Base-by-base conservation (phyloP, 2,329 filamentous ascomycete genomes). In the Bipolaris zeicola region DNA sequence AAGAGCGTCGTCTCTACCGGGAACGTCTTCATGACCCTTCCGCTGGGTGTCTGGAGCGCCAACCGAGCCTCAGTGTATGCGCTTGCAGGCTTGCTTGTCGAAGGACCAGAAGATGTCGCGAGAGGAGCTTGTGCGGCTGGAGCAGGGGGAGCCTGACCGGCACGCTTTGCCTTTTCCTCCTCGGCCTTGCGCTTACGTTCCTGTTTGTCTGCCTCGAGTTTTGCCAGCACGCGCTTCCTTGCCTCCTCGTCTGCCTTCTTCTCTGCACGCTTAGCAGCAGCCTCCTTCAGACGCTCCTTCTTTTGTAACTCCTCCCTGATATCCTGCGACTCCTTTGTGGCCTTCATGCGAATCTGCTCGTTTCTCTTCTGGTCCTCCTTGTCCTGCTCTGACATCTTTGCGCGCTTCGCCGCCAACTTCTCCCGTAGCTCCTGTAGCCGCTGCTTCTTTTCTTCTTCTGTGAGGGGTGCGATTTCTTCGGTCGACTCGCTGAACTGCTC, bases 171-270 rank as follows among this genome's bases (percentile, higher is more conserved):
- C 79, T 94, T 96, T 67, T 92, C 90, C 55, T 87, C 82, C 70
- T 96, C 95, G 3, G 91, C 89, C 75, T 95, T 96, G 63, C 89
- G 84, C 62, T 90, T 88, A 51, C 95, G 87, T 69, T 94, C 92
- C 66, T 91, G 90, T 81, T 96, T 97, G 80, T 98, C 93, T 13
- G 90, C 93, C 66, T 95, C 93, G 63, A 99, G 96, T 83, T 93
- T 93, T 54, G 92, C 93, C 78, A 92, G 89, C 75, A 97, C 94
- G 34, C 90, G 87, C 77, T 89, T 91, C 82, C 94, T 95, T 10
- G 92, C 94, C 41, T 92, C 91, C 7, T 89, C 76, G 50, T 98
- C 95, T 14, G 89, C 91, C 39, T 85, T 80, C 81, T 97, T 97
- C 80, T 99, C 95, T 69, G 89, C 86, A 52, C 89, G 88, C 81